Conservation (phyloP, 2,329 filamentous ascomycete genomes). For the Rhynchosporium secalis region DNA sequence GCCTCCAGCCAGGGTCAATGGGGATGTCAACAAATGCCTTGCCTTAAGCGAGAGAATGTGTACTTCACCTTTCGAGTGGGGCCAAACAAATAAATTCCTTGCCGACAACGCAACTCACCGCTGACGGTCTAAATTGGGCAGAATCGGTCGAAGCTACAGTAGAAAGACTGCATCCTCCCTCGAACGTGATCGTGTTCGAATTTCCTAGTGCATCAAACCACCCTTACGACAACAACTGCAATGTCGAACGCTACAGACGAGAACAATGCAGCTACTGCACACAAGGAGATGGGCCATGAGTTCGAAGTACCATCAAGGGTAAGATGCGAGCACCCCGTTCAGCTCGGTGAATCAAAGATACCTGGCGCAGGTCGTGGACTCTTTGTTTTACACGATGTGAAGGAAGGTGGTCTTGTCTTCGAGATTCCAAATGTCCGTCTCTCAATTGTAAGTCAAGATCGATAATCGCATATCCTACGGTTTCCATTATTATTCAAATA, state of each 20-base stretch:
- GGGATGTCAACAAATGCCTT: not conserved
- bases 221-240: no score
- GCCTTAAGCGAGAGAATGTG: not conserved
- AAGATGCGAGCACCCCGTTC: not conserved
- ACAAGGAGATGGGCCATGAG: not conserved
- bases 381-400: not conserved
- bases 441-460: conserved; percentile 12
- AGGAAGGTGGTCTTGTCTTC: conserved; percentile 7
- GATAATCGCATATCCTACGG: not conserved
- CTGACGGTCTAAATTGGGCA: not conserved
- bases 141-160: no score
- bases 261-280: not conserved
- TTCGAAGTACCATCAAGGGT: not conserved
- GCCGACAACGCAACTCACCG: not conserved
- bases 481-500: not conserved
- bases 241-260: not conserved
- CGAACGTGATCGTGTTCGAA: not conserved
- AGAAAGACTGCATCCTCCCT: not conserved
- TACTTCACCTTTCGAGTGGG: not conserved
- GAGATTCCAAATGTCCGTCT: conserved; percentile 5
- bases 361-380: conserved; percentile 15
- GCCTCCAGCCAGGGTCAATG: no score
- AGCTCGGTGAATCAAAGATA: conserved; percentile 9
- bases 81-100: not conserved
- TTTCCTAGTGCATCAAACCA: not conserved